A percentile compares a stretch with the other conserved stretches of the same genome.
Evolutionary conservation across 2,329 filamentous ascomycete genomes (phyloP).

Genomic region (Rhexocercosporidium sp.): DNA sequence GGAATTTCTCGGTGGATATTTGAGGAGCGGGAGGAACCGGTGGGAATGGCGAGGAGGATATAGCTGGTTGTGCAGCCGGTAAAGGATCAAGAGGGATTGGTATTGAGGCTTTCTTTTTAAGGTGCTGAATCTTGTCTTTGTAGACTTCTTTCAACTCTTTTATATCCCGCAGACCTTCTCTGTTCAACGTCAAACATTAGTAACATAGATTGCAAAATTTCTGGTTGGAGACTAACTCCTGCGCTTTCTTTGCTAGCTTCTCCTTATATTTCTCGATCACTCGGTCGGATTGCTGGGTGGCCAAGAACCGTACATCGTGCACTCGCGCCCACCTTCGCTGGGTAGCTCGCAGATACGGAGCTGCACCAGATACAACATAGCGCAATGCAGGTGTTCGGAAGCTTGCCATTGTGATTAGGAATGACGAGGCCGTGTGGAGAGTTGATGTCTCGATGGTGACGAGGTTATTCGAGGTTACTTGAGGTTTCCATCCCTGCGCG

Average conservation of each 20-base stretch:
- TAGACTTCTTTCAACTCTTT: conserved; percentile 82
- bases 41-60: conserved; percentile 40
- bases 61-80: conserved; percentile 44
- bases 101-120: conserved; percentile 70
- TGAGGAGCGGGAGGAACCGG: conserved; percentile 42
- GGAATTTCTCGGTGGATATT: conserved; percentile 27
- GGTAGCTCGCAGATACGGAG: conserved; percentile 41
- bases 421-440: neutral
- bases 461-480: conserved; percentile 1
- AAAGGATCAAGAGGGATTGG: conserved; percentile 46
- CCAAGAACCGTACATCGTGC: conserved; percentile 88
- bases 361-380: conserved; percentile 41
- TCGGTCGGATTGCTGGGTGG: conserved; percentile 72
- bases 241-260: conserved; percentile 84
- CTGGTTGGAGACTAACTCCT: conserved; percentile 52
- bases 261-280: conserved; percentile 85
- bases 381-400: conserved; percentile 55
- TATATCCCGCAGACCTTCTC: conserved; percentile 70
- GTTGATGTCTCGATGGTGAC: neutral
- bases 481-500: neutral
- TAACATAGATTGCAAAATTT: neutral
- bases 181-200: conserved; percentile 27
- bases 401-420: conserved; percentile 51
- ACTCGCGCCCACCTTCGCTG: conserved; percentile 92
- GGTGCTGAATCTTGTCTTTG: conserved; percentile 77